Percentiles rank a stretch among this genome's conserved stretches.
phyloP scores from a whole-genome alignment of 23 red algal genomes.

The Cyanidiococcus yangmingshanensis region DNA sequence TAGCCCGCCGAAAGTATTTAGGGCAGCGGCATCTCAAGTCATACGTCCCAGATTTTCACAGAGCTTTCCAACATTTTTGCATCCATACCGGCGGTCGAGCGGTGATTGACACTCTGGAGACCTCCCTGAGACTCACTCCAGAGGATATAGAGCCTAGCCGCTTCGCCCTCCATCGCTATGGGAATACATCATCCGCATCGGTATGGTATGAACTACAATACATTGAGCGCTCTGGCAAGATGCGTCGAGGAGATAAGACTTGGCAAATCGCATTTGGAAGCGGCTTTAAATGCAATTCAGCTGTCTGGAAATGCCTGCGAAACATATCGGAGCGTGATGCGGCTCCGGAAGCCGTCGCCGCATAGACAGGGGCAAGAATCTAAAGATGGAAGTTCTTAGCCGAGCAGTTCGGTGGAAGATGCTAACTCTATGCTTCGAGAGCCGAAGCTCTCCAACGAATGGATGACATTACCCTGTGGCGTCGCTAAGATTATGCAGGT shows the following conservation, averaged over 20 bases:
- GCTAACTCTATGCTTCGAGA: no score
- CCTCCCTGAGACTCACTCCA: slow-evolving; percentile 56
- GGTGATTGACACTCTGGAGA: slow-evolving; percentile 89
- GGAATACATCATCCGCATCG: slow-evolving; percentile 86
- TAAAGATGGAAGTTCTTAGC: no score
- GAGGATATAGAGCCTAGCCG: slow-evolving; percentile 68
- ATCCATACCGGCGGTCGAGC: slow-evolving; percentile 93
- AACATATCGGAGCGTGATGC: slow-evolving; percentile 24
- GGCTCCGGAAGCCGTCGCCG: not conserved
- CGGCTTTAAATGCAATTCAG: slow-evolving; percentile 99
- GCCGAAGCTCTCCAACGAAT: no score
- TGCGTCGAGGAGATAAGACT: slow-evolving; percentile 56
- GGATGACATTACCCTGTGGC: no score
- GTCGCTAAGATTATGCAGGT: no score
- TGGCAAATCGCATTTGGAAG: slow-evolving; percentile 97
- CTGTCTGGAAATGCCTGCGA: slow-evolving; percentile 70
- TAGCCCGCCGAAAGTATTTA: slow-evolving; percentile 24
- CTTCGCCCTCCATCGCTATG: slow-evolving; percentile 68
- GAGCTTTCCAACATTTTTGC: slow-evolving; percentile 95
- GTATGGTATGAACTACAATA: slow-evolving; percentile 98
- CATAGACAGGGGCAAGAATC: not conserved
- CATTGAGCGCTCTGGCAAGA: slow-evolving; percentile 55
- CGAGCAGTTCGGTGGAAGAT: no score
- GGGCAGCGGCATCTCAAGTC: slow-evolving; percentile 25
- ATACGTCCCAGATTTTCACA: slow-evolving; percentile 92